phyloP scores from a whole-genome alignment of 139 green algal species.

The Coelastrella sp. region DNA sequence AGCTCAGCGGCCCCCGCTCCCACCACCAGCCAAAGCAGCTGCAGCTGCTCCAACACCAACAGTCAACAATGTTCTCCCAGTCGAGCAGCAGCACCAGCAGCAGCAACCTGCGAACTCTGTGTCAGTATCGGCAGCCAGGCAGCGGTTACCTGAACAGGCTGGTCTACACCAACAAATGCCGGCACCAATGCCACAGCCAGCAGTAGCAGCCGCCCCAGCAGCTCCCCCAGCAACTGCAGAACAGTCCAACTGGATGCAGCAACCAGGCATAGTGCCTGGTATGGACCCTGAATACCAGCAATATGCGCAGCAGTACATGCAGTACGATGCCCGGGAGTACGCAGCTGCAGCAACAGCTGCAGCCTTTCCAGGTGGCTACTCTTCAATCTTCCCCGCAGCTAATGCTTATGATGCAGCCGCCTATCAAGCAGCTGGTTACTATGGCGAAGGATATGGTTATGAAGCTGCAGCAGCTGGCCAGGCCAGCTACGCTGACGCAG shows the following conservation, averaged over 20 bases:
- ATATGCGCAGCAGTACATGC: neutral
- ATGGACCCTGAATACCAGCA: neutral
- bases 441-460: neutral
- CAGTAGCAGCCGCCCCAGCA: no score
- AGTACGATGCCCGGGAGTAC: constrained; percentile 10
- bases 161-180: no score
- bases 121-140: neutral
- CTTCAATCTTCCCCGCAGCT: neutral
- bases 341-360: neutral
- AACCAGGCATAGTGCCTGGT: neutral
- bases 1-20: neutral
- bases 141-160: neutral
- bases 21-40: neutral
- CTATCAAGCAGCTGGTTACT: neutral
- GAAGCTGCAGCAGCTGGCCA: neutral
- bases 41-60: no score
- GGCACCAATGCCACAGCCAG: no score
- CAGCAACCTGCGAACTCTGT: neutral
- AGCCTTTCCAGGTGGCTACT: neutral
- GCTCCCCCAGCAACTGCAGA: no score
- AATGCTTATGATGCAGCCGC: neutral
- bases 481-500: neutral
- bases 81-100: neutral
- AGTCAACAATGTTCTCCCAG: no score
- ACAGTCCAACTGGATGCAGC: no score